Conservation (phyloP, 108 stramenopile species). For the Skeletonema grethae region DNA sequence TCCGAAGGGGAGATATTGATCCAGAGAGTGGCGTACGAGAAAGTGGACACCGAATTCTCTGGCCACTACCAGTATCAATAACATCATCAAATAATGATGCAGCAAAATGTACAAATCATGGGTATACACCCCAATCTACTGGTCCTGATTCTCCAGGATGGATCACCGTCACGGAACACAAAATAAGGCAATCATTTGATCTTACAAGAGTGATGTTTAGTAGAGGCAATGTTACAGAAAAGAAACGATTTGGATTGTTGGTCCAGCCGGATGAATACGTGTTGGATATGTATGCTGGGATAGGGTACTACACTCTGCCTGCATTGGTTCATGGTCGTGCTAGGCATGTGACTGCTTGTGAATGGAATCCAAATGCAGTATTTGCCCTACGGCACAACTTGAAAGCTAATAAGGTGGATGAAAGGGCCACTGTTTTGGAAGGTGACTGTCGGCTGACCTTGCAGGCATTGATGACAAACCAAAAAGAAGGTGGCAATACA, state of each 20-base stretch:
- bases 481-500: neutral
- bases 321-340: slow-evolving; percentile 80
- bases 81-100: slow-evolving; percentile 20
- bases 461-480: slow-evolving; percentile 8
- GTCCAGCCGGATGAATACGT: slow-evolving; percentile 74
- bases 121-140: slow-evolving; percentile 25
- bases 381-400: slow-evolving; percentile 82
- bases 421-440: slow-evolving; percentile 58
- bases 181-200: slow-evolving; percentile 90
- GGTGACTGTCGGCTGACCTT: slow-evolving; percentile 81
- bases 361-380: slow-evolving; percentile 92
- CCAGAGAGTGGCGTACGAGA: slow-evolving; percentile 73
- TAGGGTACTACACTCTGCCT: slow-evolving; percentile 96
- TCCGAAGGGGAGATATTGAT: slow-evolving; percentile 76
- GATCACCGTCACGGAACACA: slow-evolving; percentile 94
- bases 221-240: slow-evolving; percentile 93
- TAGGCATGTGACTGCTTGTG: slow-evolving; percentile 76
- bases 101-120: slow-evolving; percentile 23
- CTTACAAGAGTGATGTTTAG: slow-evolving; percentile 94
- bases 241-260: slow-evolving; percentile 83
- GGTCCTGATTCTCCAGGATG: slow-evolving; percentile 70
- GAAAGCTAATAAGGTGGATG: slow-evolving; percentile 70
- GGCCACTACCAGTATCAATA: slow-evolving; percentile 40
- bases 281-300: slow-evolving; percentile 95
- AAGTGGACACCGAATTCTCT: slow-evolving; percentile 75